Conservation (phyloP, 106 monocot species). For the Apostasia shenzhenica region DNA sequence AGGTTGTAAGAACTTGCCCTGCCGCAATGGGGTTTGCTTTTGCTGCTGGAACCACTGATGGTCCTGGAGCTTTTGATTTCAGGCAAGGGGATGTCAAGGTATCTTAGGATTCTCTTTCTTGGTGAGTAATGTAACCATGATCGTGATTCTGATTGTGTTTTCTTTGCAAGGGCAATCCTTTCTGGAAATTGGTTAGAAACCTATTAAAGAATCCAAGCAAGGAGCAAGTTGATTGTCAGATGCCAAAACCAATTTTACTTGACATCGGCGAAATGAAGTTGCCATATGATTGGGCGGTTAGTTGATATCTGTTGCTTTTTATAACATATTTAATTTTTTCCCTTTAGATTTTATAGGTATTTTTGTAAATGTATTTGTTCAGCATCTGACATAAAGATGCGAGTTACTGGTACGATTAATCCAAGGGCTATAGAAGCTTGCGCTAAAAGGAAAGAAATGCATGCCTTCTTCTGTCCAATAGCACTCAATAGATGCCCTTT, state of each 20-base stretch:
- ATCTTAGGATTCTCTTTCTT: neutral
- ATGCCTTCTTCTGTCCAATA: too few relatives aligned
- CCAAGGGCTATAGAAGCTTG: too few relatives aligned
- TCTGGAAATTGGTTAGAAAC: slow-evolving; percentile 80
- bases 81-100: slow-evolving; percentile 79
- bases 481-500: too few relatives aligned
- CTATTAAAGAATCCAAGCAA: slow-evolving; percentile 58
- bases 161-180: slow-evolving; percentile 68
- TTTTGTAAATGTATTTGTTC: too few relatives aligned
- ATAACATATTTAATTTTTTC: neutral
- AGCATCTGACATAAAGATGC: too few relatives aligned
- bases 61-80: slow-evolving; percentile 95
- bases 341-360: too few relatives aligned
- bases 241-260: slow-evolving; percentile 84
- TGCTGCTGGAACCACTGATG: slow-evolving; percentile 96
- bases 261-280: slow-evolving; percentile 85
- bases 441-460: too few relatives aligned
- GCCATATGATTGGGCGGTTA: slow-evolving; percentile 92
- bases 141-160: neutral
- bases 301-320: slow-evolving; percentile 5
- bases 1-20: slow-evolving; percentile 67
- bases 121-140: neutral
- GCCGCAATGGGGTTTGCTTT: slow-evolving; percentile 94
- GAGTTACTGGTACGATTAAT: too few relatives aligned
- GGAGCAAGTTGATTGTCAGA: slow-evolving; percentile 73